Evolutionary conservation across 1,284 basidiomycete species (phyloP).

Genomic region (Anthracocystis panici-leucophaei): DNA sequence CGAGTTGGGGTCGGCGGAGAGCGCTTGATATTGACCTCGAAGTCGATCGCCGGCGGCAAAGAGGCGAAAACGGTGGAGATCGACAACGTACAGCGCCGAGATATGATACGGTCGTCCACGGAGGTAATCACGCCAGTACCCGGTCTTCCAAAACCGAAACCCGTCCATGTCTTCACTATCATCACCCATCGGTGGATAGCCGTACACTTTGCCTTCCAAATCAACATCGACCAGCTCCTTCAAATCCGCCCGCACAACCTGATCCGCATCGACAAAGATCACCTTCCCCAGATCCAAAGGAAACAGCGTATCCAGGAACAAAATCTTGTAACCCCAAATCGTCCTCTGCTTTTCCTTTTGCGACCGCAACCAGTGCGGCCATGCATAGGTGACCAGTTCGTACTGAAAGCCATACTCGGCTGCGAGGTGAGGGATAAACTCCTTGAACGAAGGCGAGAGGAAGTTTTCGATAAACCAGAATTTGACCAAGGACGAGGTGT

Average conservation of each 20-base stretch:
- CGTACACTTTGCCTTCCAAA: constrained; percentile 76
- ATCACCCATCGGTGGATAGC: constrained; percentile 96
- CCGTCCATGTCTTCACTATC: constrained; percentile 93
- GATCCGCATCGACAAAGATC: constrained; percentile 92
- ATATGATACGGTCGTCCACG: constrained; percentile 58
- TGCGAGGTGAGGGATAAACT: constrained; percentile 93
- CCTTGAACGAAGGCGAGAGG: constrained; percentile 94
- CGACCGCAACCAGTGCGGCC: constrained; percentile 95
- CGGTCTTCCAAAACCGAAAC: constrained; percentile 97
- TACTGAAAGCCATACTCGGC: constrained; percentile 92
- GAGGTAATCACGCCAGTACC: constrained; percentile 68
- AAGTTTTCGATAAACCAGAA: constrained; percentile 99
- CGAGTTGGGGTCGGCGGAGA: constrained; percentile 92
- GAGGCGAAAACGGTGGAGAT: constrained; percentile 92
- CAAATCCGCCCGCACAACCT: constrained; percentile 92
- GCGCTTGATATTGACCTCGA: constrained; percentile 88
- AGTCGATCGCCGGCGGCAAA: constrained; percentile 81
- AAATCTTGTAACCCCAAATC: constrained; percentile 99
- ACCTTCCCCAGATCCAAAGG: constrained; percentile 98
- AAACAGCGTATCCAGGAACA: constrained; percentile 98
- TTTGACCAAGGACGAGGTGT: constrained; percentile 92
- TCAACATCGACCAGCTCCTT: constrained; percentile 92
- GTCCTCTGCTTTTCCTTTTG: constrained; percentile 97
- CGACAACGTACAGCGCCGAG: constrained; percentile 89
- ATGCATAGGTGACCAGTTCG: constrained; percentile 97